Evolutionary conservation across 148 eudicot species (phyloP).

Genomic region (Vaccinium corymbosum): DNA sequence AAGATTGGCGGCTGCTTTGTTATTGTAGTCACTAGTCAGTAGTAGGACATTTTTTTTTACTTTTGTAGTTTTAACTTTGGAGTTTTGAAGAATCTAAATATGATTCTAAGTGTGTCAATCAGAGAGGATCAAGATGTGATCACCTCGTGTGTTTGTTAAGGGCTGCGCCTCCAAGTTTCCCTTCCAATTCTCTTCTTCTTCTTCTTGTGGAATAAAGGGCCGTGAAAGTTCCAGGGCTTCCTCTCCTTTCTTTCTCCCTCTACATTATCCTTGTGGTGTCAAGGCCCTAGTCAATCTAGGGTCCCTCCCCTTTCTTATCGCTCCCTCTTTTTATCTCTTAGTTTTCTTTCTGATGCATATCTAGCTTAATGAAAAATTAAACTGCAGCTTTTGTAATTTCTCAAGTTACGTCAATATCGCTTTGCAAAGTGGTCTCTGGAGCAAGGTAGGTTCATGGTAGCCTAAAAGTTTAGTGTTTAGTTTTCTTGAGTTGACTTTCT

Average conservation of each 20-base stretch:
- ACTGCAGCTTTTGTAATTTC: background rate
- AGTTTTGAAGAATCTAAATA: background rate
- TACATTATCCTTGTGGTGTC: background rate
- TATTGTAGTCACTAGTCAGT: background rate
- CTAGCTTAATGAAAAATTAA: background rate
- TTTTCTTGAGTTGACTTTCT: background rate
- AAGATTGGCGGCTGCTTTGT: background rate
- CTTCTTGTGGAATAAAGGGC: background rate
- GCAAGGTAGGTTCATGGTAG: background rate
- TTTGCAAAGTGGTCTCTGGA: background rate
- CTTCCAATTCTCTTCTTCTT: background rate
- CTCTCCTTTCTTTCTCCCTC: too few species aligned
- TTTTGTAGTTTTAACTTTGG: background rate
- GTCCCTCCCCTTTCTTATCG: background rate
- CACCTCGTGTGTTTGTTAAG: background rate
- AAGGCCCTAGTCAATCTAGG: too few species aligned
- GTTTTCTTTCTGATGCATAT: background rate
- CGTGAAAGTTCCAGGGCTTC: background rate
- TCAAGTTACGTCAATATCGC: background rate
- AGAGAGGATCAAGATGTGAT: background rate
- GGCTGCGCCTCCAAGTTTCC: background rate
- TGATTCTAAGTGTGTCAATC: background rate
- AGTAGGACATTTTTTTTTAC: background rate
- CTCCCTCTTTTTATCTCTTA: background rate
- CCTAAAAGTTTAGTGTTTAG: slow-evolving; percentile 2